Percentiles rank a stretch among this genome's conserved stretches.
Evolutionary conservation across 768 basidiomycete genomes (phyloP).

Genomic region (Tulasnella sp.): DNA sequence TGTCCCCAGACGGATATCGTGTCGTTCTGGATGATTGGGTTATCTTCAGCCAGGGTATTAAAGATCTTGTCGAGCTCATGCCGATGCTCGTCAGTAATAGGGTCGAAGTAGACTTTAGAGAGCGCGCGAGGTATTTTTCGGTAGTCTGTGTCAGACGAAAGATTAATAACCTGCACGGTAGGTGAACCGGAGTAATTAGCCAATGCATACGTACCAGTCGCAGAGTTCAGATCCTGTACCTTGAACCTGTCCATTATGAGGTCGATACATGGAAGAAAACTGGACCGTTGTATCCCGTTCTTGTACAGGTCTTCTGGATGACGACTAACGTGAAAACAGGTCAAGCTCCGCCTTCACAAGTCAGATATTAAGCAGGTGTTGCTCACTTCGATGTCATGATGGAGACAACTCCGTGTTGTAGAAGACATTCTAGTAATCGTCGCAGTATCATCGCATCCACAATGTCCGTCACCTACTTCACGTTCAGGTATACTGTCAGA

Average conservation of each 20-base stretch:
- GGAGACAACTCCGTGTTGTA: slow-evolving; percentile 82
- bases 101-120: slow-evolving; percentile 89
- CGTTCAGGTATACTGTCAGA: slow-evolving; percentile 4
- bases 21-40: slow-evolving; percentile 46
- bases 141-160: slow-evolving; percentile 47
- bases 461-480: slow-evolving; percentile 77
- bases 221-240: slow-evolving; percentile 90
- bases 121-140: slow-evolving; percentile 85
- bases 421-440: slow-evolving; percentile 73
- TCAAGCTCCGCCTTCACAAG: not conserved
- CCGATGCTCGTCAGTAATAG: slow-evolving; percentile 53
- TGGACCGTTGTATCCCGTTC: slow-evolving; percentile 93
- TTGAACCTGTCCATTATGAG: slow-evolving; percentile 79
- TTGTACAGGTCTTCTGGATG: slow-evolving; percentile 97
- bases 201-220: slow-evolving; percentile 52
- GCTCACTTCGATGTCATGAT: slow-evolving; percentile 96
- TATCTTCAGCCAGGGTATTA: slow-evolving; percentile 46
- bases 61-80: slow-evolving; percentile 80
- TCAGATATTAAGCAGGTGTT: not conserved
- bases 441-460: slow-evolving; percentile 97
- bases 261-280: slow-evolving; percentile 91
- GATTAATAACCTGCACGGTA: slow-evolving; percentile 1
- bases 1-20: slow-evolving; percentile 84
- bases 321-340: slow-evolving; percentile 47
- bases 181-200: not conserved